Evolutionary conservation across 192 early-diverging fungal genomes (phyloP).

Genomic region (Umbelopsis sp.): DNA sequence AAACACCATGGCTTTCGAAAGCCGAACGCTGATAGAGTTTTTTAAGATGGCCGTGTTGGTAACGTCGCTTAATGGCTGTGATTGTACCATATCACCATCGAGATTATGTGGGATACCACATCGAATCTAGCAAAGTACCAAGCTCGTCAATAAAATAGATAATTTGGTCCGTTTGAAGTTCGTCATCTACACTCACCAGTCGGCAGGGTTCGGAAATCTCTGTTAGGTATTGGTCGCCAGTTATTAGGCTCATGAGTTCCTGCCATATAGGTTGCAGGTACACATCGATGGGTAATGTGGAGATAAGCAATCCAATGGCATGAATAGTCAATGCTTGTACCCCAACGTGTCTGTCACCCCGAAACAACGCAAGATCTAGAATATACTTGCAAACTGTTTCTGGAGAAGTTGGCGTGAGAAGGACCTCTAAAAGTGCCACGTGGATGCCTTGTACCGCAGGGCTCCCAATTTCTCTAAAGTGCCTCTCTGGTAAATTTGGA

Average conservation of each 20-base stretch:
- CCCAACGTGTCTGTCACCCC: slow-evolving; percentile 37
- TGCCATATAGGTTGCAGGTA: slow-evolving; percentile 50
- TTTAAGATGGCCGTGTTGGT: slow-evolving; percentile 26
- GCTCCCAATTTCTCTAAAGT: slow-evolving; percentile 63
- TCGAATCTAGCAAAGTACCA: slow-evolving; percentile 22
- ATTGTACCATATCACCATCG: slow-evolving; percentile 42
- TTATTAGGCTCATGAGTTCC: slow-evolving; percentile 45
- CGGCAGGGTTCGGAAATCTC: slow-evolving; percentile 45
- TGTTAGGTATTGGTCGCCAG: slow-evolving; percentile 35
- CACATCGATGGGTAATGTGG: slow-evolving; percentile 41
- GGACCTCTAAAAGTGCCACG: slow-evolving; percentile 50
- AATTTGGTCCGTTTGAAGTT: background rate
- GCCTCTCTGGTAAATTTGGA: slow-evolving; percentile 51
- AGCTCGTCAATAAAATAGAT: background rate
- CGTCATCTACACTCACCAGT: slow-evolving; percentile 34
- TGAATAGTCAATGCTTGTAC: slow-evolving; percentile 46
- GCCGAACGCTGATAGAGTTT: slow-evolving; percentile 32
- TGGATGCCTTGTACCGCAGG: slow-evolving; percentile 59
- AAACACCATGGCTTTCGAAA: slow-evolving; percentile 48
- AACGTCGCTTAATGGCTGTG: slow-evolving; percentile 32
- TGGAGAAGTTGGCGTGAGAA: slow-evolving; percentile 43
- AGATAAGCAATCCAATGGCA: slow-evolving; percentile 44
- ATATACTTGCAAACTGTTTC: slow-evolving; percentile 42
- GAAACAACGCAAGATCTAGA: slow-evolving; percentile 44
- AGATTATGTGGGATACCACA: slow-evolving; percentile 35